Evolutionary conservation across 2,329 filamentous ascomycete genomes (phyloP).

Genomic region (Clarireedia homoeocarpa): DNA sequence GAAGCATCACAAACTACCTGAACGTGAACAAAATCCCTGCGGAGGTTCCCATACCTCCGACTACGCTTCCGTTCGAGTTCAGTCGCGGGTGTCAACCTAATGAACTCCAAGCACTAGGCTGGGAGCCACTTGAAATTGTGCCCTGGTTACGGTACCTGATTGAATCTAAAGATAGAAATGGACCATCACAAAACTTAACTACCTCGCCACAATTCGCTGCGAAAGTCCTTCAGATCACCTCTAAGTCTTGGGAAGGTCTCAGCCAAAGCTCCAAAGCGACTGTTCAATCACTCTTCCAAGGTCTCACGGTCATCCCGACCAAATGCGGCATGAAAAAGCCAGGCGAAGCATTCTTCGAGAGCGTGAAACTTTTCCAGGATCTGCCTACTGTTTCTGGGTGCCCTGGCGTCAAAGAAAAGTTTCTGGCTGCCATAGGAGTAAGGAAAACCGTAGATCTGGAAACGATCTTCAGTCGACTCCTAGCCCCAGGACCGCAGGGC

Average conservation of each 20-base stretch:
- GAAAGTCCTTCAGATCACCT: conserved; percentile 70
- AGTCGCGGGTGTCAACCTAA: conserved; percentile 59
- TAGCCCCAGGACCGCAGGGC: conserved; percentile 49
- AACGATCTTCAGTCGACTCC: conserved; percentile 82
- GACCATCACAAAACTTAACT: conserved; percentile 61
- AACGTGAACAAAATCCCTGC: conserved; percentile 71
- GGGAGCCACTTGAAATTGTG: conserved; percentile 76
- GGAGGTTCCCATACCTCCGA: conserved; percentile 71
- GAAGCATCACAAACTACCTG: conserved; percentile 66
- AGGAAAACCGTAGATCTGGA: conserved; percentile 92
- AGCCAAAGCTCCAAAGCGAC: conserved; percentile 57
- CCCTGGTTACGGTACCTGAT: conserved; percentile 80
- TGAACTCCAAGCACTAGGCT: conserved; percentile 75
- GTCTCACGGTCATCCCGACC: conserved; percentile 75
- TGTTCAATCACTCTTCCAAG: conserved; percentile 56
- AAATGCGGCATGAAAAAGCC: conserved; percentile 85
- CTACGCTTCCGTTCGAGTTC: conserved; percentile 78
- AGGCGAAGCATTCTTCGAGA: conserved; percentile 80
- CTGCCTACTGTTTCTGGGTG: conserved; percentile 73
- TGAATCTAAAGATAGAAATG: conserved; percentile 51
- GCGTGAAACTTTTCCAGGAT: conserved; percentile 93
- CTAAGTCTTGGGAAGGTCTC: conserved; percentile 84
- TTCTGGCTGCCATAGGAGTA: conserved; percentile 75
- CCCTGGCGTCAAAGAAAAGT: conserved; percentile 81
- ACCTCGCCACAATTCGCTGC: conserved; percentile 65